These are phyloP conservation scores for Apiospora kogelbergensis DNA, from an alignment of 2,329 filamentous ascomycete species.

Conservation along the genomic window DNA sequence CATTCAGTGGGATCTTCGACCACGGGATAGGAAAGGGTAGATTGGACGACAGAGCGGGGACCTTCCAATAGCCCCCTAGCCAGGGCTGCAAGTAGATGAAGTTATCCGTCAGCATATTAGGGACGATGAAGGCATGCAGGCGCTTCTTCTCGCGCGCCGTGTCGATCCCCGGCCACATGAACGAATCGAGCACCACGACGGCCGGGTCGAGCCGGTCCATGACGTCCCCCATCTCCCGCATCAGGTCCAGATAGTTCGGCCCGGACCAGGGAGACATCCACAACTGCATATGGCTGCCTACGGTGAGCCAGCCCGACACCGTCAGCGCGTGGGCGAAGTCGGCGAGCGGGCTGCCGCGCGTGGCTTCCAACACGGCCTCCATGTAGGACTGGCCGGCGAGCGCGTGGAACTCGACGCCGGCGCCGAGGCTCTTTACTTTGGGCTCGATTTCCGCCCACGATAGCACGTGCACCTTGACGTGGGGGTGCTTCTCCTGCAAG, in stretches of 20 bases:
- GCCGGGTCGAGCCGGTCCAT: background rate
- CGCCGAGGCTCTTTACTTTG: background rate
- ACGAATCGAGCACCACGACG: background rate
- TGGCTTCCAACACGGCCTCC: background rate
- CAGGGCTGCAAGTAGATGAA: background rate
- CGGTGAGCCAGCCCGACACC: background rate
- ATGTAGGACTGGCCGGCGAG: background rate
- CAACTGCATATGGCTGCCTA: background rate
- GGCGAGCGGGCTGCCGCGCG: background rate
- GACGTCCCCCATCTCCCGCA: background rate
- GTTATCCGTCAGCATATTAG: background rate
- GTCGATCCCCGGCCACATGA: background rate
- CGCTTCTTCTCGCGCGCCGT: background rate
- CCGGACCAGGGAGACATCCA: background rate
- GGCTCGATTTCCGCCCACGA: background rate
- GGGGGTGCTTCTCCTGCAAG: background rate
- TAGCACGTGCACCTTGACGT: background rate
- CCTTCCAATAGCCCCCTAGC: constrained; percentile 3
- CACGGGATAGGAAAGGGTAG: background rate
- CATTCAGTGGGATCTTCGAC: background rate
- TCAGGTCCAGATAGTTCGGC: background rate
- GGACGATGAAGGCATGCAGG: background rate
- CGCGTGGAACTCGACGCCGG: background rate
- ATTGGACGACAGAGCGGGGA: background rate
- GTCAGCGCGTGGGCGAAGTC: background rate